Conservation (phyloP, 495 filamentous ascomycete species). For the Neurospora sp. region DNA sequence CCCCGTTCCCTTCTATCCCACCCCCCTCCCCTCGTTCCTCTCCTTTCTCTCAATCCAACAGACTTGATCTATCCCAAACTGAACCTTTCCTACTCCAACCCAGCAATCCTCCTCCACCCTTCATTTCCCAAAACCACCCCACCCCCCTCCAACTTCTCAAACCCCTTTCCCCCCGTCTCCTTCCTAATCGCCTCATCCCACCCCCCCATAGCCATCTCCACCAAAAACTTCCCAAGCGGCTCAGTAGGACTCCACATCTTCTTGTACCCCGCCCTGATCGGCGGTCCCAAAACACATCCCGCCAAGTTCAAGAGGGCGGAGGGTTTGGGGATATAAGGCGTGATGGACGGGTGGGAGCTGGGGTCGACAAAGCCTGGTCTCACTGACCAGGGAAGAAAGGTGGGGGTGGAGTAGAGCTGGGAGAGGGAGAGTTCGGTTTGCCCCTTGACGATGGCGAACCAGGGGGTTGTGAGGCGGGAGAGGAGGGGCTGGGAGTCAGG, state of each 20-base stretch:
- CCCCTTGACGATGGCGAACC: constrained; percentile 42
- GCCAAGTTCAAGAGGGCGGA: background rate
- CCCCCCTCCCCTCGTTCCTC: background rate
- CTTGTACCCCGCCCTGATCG: constrained; percentile 11
- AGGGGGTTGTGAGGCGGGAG: constrained; percentile 19
- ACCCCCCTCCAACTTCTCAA: constrained; percentile 31
- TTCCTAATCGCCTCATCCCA: constrained; percentile 33
- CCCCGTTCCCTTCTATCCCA: too few species aligned
- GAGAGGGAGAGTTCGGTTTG: constrained; percentile 46
- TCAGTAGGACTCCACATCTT: constrained; percentile 30
- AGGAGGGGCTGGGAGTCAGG: constrained; percentile 45
- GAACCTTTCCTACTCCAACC: constrained; percentile 8
- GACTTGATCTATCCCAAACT: too few species aligned
- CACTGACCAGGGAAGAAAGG: constrained; percentile 20
- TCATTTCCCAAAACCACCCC: constrained; percentile 36
- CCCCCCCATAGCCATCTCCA: constrained; percentile 50
- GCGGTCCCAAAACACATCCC: constrained; percentile 8
- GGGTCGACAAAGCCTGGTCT: constrained; percentile 46
- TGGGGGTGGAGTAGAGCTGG: constrained; percentile 6
- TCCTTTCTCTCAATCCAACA: background rate
- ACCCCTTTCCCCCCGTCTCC: constrained; percentile 26
- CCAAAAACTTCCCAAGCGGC: constrained; percentile 16
- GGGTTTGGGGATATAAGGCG: constrained; percentile 31
- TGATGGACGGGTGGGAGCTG: constrained; percentile 36
- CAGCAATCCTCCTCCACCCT: constrained; percentile 36